These are phyloP conservation scores for Inosperma sp. DNA, from an alignment of 768 basidiomycete species.

Conservation along the genomic window DNA sequence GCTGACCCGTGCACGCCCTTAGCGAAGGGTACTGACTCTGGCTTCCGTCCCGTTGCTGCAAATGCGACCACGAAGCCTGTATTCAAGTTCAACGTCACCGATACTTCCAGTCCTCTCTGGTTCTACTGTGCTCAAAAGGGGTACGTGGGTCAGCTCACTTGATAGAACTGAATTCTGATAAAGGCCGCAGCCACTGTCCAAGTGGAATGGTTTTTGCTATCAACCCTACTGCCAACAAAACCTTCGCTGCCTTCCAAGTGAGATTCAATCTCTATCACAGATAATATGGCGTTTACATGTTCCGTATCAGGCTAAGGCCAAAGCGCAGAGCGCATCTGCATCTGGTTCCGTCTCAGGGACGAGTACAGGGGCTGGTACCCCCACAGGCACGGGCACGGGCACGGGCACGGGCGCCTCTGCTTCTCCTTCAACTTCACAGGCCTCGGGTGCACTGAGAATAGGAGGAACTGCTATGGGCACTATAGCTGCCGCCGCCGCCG, in stretches of 20 bases:
- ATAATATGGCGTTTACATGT: not conserved
- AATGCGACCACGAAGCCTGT: slow-evolving; percentile 33
- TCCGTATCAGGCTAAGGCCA: slow-evolving; percentile 23
- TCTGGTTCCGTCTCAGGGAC: slow-evolving; percentile 12
- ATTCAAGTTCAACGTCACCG: slow-evolving; percentile 44
- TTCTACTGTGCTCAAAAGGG: slow-evolving; percentile 54
- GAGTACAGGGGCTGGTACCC: slow-evolving; percentile 3
- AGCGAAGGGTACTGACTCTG: slow-evolving; percentile 46
- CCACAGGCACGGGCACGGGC: slow-evolving; percentile 10
- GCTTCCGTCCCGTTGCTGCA: slow-evolving; percentile 40
- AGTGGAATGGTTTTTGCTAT: slow-evolving; percentile 60
- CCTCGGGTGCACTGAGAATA: not conserved
- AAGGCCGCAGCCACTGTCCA: slow-evolving; percentile 41
- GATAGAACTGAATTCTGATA: not conserved
- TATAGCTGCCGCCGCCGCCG: slow-evolving; percentile 29
- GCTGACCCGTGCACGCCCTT: slow-evolving; percentile 44
- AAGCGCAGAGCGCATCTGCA: slow-evolving; percentile 11
- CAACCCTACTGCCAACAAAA: slow-evolving; percentile 46
- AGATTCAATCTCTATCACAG: not conserved
- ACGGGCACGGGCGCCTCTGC: slow-evolving; percentile 2
- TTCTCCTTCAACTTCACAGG: not conserved
- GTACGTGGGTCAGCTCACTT: not conserved
- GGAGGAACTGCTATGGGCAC: slow-evolving; percentile 16
- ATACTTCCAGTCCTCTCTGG: slow-evolving; percentile 50
- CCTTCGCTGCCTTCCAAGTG: slow-evolving; percentile 46